Percentiles rank a stretch among this genome's conserved stretches.
phyloP scores from a whole-genome alignment of 192 early-diverging fungal genomes.

The Podila epigama region DNA sequence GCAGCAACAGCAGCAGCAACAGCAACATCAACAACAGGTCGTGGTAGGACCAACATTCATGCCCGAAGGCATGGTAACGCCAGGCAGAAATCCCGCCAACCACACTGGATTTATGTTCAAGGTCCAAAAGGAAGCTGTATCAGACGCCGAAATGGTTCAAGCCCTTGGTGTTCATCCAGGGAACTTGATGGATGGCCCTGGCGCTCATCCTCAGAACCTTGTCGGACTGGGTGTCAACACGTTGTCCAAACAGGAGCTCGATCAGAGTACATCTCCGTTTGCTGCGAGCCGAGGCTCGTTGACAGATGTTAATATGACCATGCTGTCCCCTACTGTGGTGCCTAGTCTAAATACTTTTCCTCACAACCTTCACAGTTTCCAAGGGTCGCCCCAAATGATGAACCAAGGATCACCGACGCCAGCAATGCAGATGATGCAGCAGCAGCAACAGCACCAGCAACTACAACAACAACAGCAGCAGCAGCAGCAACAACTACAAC shows the following conservation, averaged over 20 bases:
- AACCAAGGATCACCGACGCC: slow-evolving; percentile 18
- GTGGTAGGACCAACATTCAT: not conserved
- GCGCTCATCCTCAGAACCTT: not conserved
- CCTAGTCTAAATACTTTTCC: not conserved
- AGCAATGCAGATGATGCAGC: slow-evolving; percentile 9
- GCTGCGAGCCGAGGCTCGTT: too few relatives aligned
- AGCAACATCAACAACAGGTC: too few relatives aligned
- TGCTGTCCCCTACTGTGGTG: not conserved
- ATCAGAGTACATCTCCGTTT: not conserved
- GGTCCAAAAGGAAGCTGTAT: not conserved
- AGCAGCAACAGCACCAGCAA: not conserved
- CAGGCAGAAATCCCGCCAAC: not conserved
- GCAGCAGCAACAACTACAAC: too few relatives aligned
- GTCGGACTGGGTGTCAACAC: not conserved
- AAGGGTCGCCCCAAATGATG: not conserved
- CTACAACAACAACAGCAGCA: slow-evolving; percentile 2
- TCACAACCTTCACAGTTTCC: not conserved
- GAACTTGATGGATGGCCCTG: not conserved
- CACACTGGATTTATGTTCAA: not conserved
- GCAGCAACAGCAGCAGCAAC: slow-evolving; percentile 15
- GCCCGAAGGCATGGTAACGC: not conserved
- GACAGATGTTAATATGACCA: not conserved
- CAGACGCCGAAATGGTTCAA: not conserved
- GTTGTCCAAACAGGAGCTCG: not conserved
- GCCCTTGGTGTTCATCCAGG: not conserved